phyloP scores from a whole-genome alignment of 805 yeast genomes.

The Saccharomycopsis capsularis region DNA sequence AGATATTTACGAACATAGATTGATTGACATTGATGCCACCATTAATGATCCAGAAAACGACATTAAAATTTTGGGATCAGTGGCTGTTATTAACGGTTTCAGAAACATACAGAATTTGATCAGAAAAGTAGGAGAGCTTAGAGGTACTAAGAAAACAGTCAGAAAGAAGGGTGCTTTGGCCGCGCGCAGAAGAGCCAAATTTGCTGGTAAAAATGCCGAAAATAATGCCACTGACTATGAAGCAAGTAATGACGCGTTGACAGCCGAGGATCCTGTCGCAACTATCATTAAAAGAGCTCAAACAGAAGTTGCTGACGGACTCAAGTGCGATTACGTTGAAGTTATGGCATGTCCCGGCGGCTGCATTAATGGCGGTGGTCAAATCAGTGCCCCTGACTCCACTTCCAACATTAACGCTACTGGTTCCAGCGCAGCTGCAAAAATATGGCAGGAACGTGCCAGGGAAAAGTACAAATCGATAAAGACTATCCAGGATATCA shows the following conservation, averaged over 20 bases:
- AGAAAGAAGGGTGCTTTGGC: slow-evolving; percentile 31
- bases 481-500: slow-evolving; percentile 11
- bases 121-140: slow-evolving; percentile 57
- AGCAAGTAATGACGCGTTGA: too few relatives aligned
- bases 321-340: slow-evolving; percentile 18
- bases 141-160: slow-evolving; percentile 21
- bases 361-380: slow-evolving; percentile 96
- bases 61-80: slow-evolving; percentile 41
- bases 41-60: too few relatives aligned
- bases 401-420: slow-evolving; percentile 18
- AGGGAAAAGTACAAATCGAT: slow-evolving; percentile 10
- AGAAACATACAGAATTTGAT: slow-evolving; percentile 91
- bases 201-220: slow-evolving; percentile 12
- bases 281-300: neutral
- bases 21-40: slow-evolving; percentile 34
- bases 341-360: slow-evolving; percentile 99
- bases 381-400: slow-evolving; percentile 46
- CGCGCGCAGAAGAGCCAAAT: slow-evolving; percentile 37
- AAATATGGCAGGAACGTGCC: slow-evolving; percentile 11
- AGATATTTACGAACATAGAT: slow-evolving; percentile 65
- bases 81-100: slow-evolving; percentile 81
- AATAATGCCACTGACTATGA: slow-evolving; percentile 22
- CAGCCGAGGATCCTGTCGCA: neutral
- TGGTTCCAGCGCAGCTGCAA: neutral
- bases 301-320: slow-evolving; percentile 9